These are phyloP conservation scores for Trypanosomatidae sp. DNA, from an alignment of 208 protist genomes.

Conservation along the genomic window DNA sequence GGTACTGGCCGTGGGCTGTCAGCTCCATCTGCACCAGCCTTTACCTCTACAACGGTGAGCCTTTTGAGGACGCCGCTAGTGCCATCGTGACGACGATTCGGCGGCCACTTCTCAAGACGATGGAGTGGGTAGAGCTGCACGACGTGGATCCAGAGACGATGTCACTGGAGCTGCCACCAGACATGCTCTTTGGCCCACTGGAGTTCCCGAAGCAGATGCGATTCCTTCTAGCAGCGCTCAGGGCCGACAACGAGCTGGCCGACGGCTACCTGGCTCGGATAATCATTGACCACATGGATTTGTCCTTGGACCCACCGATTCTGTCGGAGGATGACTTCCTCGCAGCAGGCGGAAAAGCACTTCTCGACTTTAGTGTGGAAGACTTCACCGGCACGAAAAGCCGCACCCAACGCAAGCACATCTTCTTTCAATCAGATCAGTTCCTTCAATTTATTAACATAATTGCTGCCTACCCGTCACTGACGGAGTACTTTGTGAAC, in stretches of 20 bases:
- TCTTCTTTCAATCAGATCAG: constrained; percentile 86
- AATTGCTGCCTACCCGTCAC: constrained; percentile 60
- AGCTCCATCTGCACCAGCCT: constrained; percentile 72
- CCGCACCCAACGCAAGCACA: constrained; percentile 63
- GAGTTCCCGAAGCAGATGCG: constrained; percentile 89
- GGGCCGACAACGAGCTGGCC: constrained; percentile 86
- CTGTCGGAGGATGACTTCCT: constrained; percentile 70
- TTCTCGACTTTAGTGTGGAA: constrained; percentile 80
- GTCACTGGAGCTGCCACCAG: constrained; percentile 86
- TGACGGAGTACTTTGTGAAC: constrained; percentile 76
- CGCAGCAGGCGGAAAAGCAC: constrained; percentile 52
- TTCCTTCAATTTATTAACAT: constrained; percentile 88
- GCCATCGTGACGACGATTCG: constrained; percentile 79
- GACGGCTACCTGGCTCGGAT: constrained; percentile 89
- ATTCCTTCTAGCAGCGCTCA: constrained; percentile 84
- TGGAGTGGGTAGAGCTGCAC: constrained; percentile 90
- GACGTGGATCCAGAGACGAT: constrained; percentile 90
- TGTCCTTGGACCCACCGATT: constrained; percentile 79
- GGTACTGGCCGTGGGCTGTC: constrained; percentile 87
- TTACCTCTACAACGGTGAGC: constrained; percentile 87
- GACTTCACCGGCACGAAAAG: constrained; percentile 72
- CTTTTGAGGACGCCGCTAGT: constrained; percentile 83
- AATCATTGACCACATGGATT: constrained; percentile 86
- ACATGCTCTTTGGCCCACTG: constrained; percentile 87
- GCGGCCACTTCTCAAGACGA: constrained; percentile 75